Conservation (phyloP, 192 early-diverging fungal genomes). For the Kappamyces sp. region DNA sequence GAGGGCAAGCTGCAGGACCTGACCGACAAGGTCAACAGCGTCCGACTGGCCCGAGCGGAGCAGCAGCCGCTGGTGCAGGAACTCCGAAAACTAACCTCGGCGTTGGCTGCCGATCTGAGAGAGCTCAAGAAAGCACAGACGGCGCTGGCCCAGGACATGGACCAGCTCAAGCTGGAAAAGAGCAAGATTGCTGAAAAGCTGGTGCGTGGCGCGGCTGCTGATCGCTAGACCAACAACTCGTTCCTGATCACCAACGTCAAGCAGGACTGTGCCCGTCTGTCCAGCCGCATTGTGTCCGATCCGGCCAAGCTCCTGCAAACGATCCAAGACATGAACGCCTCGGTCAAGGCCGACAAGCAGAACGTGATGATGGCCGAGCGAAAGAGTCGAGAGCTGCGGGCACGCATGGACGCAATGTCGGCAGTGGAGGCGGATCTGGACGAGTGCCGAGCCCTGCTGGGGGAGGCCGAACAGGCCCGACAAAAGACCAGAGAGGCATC, state of each 20-base stretch:
- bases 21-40: constrained; percentile 43
- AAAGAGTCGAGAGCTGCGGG: constrained; percentile 46
- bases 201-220: constrained; percentile 27
- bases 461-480: constrained; percentile 55
- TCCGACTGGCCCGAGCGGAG: constrained; percentile 44
- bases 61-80: constrained; percentile 46
- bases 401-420: constrained; percentile 51
- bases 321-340: constrained; percentile 52
- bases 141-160: constrained; percentile 33
- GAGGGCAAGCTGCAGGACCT: constrained; percentile 50
- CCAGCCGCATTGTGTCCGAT: constrained; percentile 63
- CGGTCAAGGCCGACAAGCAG: constrained; percentile 36
- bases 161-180: constrained; percentile 45
- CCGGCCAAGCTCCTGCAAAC: constrained; percentile 66
- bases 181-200: constrained; percentile 48
- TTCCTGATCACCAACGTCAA: constrained; percentile 45
- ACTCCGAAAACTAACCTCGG: constrained; percentile 45
- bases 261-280: constrained; percentile 49
- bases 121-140: constrained; percentile 40
- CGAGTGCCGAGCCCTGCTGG: constrained; percentile 52
- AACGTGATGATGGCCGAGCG: constrained; percentile 43
- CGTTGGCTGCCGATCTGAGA: constrained; percentile 48
- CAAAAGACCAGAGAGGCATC: constrained; percentile 41
- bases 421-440: constrained; percentile 52
- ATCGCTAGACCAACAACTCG: constrained; percentile 35